Conservation (phyloP, 2,329 filamentous ascomycete species). For the Huntiella decipiens region DNA sequence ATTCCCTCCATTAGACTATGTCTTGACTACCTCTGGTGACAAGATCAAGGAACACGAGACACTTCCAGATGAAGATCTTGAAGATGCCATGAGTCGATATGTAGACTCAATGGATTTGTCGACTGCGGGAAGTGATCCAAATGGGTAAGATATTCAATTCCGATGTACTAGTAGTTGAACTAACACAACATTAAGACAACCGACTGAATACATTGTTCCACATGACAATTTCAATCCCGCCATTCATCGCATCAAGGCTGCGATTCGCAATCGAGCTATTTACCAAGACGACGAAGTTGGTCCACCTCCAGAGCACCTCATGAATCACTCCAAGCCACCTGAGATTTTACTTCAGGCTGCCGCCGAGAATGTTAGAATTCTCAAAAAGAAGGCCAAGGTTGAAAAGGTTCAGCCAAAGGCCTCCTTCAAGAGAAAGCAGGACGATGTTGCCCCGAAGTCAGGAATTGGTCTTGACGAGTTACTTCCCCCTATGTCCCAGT, state of each 20-base stretch:
- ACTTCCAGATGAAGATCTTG: conserved; percentile 55
- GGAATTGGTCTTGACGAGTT: conserved; percentile 74
- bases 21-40: conserved; percentile 73
- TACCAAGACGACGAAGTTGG: conserved; percentile 47
- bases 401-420: conserved; percentile 78
- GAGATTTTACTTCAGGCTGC: conserved; percentile 42
- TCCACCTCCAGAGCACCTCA: conserved; percentile 42
- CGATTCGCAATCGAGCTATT: conserved; percentile 64
- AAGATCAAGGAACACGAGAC: conserved; percentile 65
- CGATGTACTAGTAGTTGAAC: too few species aligned
- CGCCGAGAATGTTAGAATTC: conserved; percentile 35
- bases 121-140: conserved; percentile 49
- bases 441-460: conserved; percentile 65
- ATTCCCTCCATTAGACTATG: conserved; percentile 75
- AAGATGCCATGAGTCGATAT: conserved; percentile 71
- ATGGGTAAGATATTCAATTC: conserved; percentile 35
- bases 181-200: conserved; percentile 20
- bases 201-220: conserved; percentile 54
- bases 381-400: conserved; percentile 55
- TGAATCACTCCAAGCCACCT: conserved; percentile 56
- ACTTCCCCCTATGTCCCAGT: conserved; percentile 10
- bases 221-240: conserved; percentile 71
- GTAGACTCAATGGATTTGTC: conserved; percentile 87
- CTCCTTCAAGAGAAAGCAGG: conserved; percentile 51
- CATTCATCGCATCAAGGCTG: conserved; percentile 76